Evolutionary conservation across 768 basidiomycete genomes (phyloP).

Genomic region (Suillus weaverae): DNA sequence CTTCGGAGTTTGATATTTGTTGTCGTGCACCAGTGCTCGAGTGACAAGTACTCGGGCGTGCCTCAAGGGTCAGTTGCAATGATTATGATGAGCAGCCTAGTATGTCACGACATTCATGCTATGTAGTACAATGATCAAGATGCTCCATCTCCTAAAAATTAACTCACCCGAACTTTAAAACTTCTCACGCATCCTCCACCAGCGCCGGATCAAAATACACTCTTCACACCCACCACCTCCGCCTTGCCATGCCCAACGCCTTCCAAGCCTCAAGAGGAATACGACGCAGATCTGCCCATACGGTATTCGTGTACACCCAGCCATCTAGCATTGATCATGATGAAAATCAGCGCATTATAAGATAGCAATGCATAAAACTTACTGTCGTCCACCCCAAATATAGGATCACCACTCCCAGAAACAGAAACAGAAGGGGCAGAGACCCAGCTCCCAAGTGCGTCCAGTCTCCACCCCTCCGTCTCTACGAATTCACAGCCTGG

Average conservation of each 20-base stretch:
- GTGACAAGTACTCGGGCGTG: background rate
- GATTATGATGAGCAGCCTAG: background rate
- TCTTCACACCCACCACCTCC: constrained; percentile 55
- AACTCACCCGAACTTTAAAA: background rate
- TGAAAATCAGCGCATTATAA: constrained; percentile 15
- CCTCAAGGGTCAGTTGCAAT: background rate
- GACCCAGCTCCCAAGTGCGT: constrained; percentile 59
- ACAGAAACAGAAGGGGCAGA: constrained; percentile 7
- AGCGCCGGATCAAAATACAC: background rate
- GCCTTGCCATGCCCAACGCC: constrained; percentile 55
- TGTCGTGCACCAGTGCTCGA: background rate
- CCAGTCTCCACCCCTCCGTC: constrained; percentile 77
- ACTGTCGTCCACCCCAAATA: constrained; percentile 28
- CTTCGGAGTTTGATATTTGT: background rate
- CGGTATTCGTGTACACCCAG: constrained; percentile 82
- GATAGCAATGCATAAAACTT: background rate
- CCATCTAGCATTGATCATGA: constrained; percentile 47
- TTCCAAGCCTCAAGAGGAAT: constrained; percentile 43
- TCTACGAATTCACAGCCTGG: constrained; percentile 74
- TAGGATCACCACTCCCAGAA: constrained; percentile 9
- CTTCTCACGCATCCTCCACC: background rate
- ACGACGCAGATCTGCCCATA: constrained; percentile 58
- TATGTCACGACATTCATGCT: background rate
- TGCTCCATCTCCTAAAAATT: background rate
- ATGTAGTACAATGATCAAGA: background rate